Conservation (phyloP, 257 asterid species). For the Solanum bulbocastanum region DNA sequence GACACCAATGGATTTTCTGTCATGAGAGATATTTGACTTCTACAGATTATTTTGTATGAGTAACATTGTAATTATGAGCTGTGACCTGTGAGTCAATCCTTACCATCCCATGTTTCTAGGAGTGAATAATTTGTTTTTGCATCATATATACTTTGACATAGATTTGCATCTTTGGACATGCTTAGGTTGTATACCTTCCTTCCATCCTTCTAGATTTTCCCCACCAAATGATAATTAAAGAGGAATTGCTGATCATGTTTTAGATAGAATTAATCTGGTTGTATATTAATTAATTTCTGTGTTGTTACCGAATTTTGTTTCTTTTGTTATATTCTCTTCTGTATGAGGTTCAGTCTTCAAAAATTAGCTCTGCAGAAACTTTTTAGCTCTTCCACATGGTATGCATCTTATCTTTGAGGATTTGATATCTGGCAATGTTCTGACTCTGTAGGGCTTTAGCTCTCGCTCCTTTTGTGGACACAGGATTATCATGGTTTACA, state of each 20-base stretch:
- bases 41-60: not conserved
- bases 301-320: not conserved
- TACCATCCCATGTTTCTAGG: not conserved
- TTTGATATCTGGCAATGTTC: not conserved
- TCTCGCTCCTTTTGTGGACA: slow-evolving; percentile 78
- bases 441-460: slow-evolving; percentile 65
- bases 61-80: not conserved
- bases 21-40: not conserved
- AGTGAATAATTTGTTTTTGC: not conserved
- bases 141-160: not conserved
- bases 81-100: not conserved
- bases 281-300: not conserved
- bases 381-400: not conserved
- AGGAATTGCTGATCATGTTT: not conserved
- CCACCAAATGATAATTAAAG: not conserved
- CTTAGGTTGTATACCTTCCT: not conserved
- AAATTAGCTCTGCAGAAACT: not conserved
- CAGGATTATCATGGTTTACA: slow-evolving; percentile 83
- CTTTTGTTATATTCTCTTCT: not conserved
- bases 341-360: not conserved
- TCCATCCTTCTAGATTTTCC: not conserved
- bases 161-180: not conserved
- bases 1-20: not conserved
- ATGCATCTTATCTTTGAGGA: not conserved
- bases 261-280: not conserved